phyloP scores from a whole-genome alignment of 805 yeast species.

The Candida khao-thaluensis region DNA sequence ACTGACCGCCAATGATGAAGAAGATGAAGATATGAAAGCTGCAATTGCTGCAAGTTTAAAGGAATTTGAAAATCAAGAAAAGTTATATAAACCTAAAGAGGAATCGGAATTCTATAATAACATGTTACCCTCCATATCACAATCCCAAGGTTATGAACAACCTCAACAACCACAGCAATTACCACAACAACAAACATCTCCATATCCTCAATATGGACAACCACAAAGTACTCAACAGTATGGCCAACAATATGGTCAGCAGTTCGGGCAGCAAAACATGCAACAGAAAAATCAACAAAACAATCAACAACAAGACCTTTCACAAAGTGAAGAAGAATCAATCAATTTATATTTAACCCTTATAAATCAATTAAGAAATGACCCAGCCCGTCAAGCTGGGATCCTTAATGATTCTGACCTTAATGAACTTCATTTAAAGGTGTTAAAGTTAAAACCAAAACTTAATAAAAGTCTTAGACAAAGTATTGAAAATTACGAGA shows the following conservation, averaged over 20 bases:
- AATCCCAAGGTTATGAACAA: constrained; percentile 4
- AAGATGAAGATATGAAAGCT: constrained; percentile 81
- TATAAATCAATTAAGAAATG: constrained; percentile 49
- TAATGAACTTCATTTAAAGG: constrained; percentile 56
- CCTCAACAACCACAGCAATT: constrained; percentile 6
- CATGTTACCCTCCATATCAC: constrained; percentile 18
- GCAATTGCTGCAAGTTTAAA: constrained; percentile 90
- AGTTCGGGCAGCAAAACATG: no score
- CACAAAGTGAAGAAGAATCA: constrained; percentile 66
- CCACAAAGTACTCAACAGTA: background rate
- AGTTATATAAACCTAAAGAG: constrained; percentile 10
- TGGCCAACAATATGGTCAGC: no score
- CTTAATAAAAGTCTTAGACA: constrained; percentile 58
- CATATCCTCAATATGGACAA: background rate
- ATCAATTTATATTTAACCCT: constrained; percentile 68
- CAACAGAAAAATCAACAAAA: background rate
- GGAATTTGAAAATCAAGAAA: constrained; percentile 54
- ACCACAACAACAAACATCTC: constrained; percentile 6
- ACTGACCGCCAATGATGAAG: constrained; percentile 40
- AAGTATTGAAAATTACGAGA: constrained; percentile 61
- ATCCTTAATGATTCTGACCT: constrained; percentile 49
- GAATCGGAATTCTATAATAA: constrained; percentile 29
- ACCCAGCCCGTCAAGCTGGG: constrained; percentile 42
- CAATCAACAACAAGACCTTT: constrained; percentile 31
- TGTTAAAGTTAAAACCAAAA: constrained; percentile 66